Base-by-base conservation (phyloP, 2,329 filamentous ascomycete species). In the Macrophomina pseudophaseolina region DNA sequence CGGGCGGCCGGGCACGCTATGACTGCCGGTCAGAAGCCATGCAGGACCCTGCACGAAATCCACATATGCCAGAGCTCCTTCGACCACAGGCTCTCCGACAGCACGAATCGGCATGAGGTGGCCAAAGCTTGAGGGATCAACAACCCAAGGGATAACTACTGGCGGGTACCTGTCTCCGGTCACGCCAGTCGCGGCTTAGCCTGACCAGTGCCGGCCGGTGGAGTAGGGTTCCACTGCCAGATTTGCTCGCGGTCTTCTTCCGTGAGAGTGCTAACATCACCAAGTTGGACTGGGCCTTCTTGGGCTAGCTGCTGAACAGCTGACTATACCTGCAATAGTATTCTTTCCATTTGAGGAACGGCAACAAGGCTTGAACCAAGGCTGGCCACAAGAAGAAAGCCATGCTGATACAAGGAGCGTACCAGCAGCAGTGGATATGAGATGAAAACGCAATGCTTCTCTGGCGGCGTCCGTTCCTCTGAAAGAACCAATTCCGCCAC, bases 381-480 rank as follows among this genome's bases (percentile, higher is more conserved):
- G 71, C 88, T 88, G 0, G 87, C 87, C 79, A 87, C 88, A 66
- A 88, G 80, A 16, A 85, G 75, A 72, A 90, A 86, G 1, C 85
- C 83, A 68, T 82, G 79, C 2, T 83, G 80, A 42, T 86, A 83
- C 5, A 90, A 77, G 4, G 85, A 87, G 74, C 88, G 90, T 49
- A 90, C 88, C 23, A 90, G 77, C 80, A 90, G 90, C 38, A 91
- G 82, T 1, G 87, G 84, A 72, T 90, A 89, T 0, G 82, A 82
- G 64, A 84, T 84, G 72, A 84, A 84, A 84, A 67, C 83, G 81
- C 0, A 89, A 80, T 0, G 87, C 87, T 70, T 89, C 87, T 53
- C 85, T 82, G 0, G 86, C 86, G 1, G 85, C 84, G 68, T 88
- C 86, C 0, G 79, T 80, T 66, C 87, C 86, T 38, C 84, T 82